Evolutionary conservation across 2,329 filamentous ascomycete species (phyloP).

Genomic region (Cyphellophora attinorum): DNA sequence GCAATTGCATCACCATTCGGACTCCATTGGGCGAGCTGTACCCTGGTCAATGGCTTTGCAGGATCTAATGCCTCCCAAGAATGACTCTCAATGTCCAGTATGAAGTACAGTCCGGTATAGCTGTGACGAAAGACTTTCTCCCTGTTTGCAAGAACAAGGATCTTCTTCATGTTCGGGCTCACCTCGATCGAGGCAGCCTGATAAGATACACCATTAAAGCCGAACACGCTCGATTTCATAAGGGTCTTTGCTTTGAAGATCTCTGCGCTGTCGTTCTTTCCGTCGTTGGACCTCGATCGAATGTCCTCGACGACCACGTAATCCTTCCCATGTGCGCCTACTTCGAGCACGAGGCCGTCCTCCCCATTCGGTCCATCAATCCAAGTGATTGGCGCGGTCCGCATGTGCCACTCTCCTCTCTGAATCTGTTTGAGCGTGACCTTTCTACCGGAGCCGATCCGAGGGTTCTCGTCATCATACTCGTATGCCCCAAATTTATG

Average conservation of each 20-base stretch:
- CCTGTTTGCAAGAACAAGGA: conserved; percentile 66
- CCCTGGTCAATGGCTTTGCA: conserved; percentile 49
- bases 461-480: conserved; percentile 23
- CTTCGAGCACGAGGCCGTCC: conserved; percentile 77
- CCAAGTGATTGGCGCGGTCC: conserved; percentile 34
- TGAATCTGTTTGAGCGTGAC: conserved; percentile 34
- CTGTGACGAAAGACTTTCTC: conserved; percentile 85
- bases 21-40: conserved; percentile 86
- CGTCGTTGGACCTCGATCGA: conserved; percentile 41
- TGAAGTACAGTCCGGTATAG: conserved; percentile 76
- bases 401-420: conserved; percentile 27
- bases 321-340: conserved; percentile 50
- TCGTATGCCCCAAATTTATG: conserved; percentile 21
- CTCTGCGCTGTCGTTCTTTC: conserved; percentile 8
- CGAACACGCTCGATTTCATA: conserved; percentile 61
- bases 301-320: conserved; percentile 86
- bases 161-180: conserved; percentile 74
- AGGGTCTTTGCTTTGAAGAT: conserved; percentile 51
- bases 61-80: conserved; percentile 68
- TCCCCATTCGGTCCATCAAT: conserved; percentile 37
- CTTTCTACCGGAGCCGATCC: conserved; percentile 28
- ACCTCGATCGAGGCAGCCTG: conserved; percentile 58
- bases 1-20: conserved; percentile 76
- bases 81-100: conserved; percentile 81
- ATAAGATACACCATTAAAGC: conserved; percentile 46